Percentiles rank a stretch among this genome's conserved stretches.
Evolutionary conservation across 1,284 basidiomycete genomes (phyloP).

Genomic region (Malassezia equina): DNA sequence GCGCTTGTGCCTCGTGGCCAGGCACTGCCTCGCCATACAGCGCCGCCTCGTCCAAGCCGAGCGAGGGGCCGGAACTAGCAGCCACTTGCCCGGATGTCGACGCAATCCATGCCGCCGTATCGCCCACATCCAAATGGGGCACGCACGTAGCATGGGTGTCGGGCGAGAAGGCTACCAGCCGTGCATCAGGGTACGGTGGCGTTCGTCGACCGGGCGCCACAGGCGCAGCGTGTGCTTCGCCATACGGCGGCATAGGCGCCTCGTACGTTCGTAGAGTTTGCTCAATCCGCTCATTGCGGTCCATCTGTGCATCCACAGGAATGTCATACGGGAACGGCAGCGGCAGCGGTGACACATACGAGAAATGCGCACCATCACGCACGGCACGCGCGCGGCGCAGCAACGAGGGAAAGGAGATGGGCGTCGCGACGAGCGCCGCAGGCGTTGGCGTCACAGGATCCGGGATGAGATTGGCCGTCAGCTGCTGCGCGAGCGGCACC

Average conservation of each 20-base stretch:
- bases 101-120: slow-evolving; percentile 61
- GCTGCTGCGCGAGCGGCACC: slow-evolving; percentile 55
- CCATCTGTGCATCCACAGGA: slow-evolving; percentile 29
- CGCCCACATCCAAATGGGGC: slow-evolving; percentile 76
- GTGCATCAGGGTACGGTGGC: slow-evolving; percentile 30
- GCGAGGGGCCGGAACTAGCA: slow-evolving; percentile 34
- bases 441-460: slow-evolving; percentile 57
- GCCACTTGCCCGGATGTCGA: slow-evolving; percentile 45
- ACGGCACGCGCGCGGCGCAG: slow-evolving; percentile 61
- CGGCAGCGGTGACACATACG: slow-evolving; percentile 71
- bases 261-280: slow-evolving; percentile 30
- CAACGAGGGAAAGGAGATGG: slow-evolving; percentile 35
- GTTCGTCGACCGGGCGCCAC: slow-evolving; percentile 9
- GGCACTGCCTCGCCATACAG: neutral
- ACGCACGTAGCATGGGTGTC: slow-evolving; percentile 64
- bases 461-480: slow-evolving; percentile 62
- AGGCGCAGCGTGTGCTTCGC: neutral
- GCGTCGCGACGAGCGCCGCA: slow-evolving; percentile 53
- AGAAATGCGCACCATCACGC: slow-evolving; percentile 62
- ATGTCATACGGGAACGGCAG: slow-evolving; percentile 76
- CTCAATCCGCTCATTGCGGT: slow-evolving; percentile 26
- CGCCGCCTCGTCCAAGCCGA: neutral
- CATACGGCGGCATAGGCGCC: slow-evolving; percentile 18
- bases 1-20: slow-evolving; percentile 1
- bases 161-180: slow-evolving; percentile 59